Conservation (phyloP, 2,329 filamentous ascomycete genomes). For the Cyphellophora europaea region DNA sequence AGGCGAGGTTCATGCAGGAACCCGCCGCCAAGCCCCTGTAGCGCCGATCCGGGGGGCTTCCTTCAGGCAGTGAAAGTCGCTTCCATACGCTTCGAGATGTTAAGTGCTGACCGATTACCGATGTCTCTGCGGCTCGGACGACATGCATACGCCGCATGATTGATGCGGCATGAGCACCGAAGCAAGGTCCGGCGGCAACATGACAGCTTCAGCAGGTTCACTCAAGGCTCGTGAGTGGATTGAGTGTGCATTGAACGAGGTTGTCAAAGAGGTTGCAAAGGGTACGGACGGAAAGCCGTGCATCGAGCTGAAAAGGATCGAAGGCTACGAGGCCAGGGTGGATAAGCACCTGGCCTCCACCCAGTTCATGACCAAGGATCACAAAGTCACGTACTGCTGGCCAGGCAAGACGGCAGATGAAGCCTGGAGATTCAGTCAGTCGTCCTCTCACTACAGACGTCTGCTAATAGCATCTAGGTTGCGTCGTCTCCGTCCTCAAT, state of each 20-base stretch:
- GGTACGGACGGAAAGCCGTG: slow-evolving; percentile 20
- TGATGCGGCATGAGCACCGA: neutral
- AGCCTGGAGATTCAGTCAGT: slow-evolving; percentile 48
- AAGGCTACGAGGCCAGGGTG: slow-evolving; percentile 21
- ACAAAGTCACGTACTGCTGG: slow-evolving; percentile 35
- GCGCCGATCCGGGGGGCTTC: no score
- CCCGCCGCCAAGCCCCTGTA: no score
- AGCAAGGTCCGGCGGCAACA: neutral
- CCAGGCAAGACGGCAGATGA: slow-evolving; percentile 47
- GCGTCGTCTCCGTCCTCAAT: slow-evolving; percentile 36
- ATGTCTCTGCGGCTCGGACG: slow-evolving; percentile 4
- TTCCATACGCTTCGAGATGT: no score
- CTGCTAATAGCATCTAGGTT: slow-evolving; percentile 10
- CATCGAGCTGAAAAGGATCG: slow-evolving; percentile 19
- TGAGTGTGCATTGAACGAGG: slow-evolving; percentile 12
- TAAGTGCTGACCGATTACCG: no score
- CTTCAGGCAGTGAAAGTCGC: no score
- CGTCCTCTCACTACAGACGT: slow-evolving; percentile 8
- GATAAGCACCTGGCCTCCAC: slow-evolving; percentile 20
- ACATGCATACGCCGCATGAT: neutral
- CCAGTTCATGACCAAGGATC: slow-evolving; percentile 9
- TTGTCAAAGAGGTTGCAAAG: slow-evolving; percentile 10
- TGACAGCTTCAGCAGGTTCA: slow-evolving; percentile 4
- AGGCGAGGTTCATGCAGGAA: no score
- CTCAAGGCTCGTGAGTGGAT: slow-evolving; percentile 14